Evolutionary conservation across 1,284 basidiomycete species (phyloP), one percentile per base, ranked within the genome.

Genomic region (Cryptococcus deneoformans): DNA sequence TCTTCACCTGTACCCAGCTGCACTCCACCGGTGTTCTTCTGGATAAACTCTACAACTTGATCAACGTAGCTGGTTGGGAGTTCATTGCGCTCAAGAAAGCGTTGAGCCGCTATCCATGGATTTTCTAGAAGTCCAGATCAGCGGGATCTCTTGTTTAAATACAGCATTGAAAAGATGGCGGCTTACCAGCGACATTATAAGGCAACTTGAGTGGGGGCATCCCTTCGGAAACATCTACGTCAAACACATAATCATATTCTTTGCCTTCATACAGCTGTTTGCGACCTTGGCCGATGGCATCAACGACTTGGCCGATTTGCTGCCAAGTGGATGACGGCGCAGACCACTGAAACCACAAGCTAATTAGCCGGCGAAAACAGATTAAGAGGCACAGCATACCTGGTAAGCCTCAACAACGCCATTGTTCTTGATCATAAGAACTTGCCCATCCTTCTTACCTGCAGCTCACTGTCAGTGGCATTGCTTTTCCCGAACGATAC

Each of bases 231-330:
- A 98, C 88, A 70, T 98, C 95, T 16, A 99, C 94, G 69, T 98
- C 94, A 69, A 99, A 99, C 7, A 99, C 95, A 69, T 97, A 95
- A 79, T 99, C 96, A 71, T 94, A 99, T 78, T 98, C 95, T 72
- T 88, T 87, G 36, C 96, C 96, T 65, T 90, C 78, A 73, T 89
- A 88, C 5, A 95, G 82, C 75, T 95, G 91, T 77, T 92, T 97
- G 59, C 89, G 83, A 7, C 86, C 85, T 47, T 87, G 85, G 8
- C 92, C 91, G 47, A 96, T 89, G 14, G 92, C 92, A 70, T 95
- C 95, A 3, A 96, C 92, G 4, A 99, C 94, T 64, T 95, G 89
- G 11, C 96, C 96, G 43, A 99, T 86, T 76, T 95, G 96, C 72
- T 89, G 84, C 95, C 95, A 98, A 43, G 82, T 82, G 11, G 79